Evolutionary conservation across 768 basidiomycete genomes (phyloP), one percentile per base, ranked within the genome.

Genomic region (Hygrocybe coccinea): DNA sequence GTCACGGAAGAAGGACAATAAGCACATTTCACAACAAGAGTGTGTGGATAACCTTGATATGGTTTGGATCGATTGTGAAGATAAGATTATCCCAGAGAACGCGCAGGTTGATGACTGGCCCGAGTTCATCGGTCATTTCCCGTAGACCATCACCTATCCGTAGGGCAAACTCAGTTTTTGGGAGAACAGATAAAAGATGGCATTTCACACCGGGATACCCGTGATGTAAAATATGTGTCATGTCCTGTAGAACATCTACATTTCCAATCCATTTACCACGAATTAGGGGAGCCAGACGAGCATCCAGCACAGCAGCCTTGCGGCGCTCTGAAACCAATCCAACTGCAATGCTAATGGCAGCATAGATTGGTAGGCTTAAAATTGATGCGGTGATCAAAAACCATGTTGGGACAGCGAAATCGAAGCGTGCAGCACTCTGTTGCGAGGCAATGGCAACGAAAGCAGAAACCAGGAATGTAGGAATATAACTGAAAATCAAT

Each of bases 1-100:
- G 17, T 44, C n/a, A 34, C 9, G 33, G 9, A 2, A 4, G 19
- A 38, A 41, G 12, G 11, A 15, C 21, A 25, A 10, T 9, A 25
- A 11, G 21, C 24, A 12, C 12, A 22, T 12, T n/a, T 15, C 25
- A 53, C 12, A 39, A 47, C 14, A 2, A 15, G 8, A 43, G 35
- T 8, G 22, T 6, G n/a, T 11, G 5, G 84, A 80, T 24, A 2
- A 74, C 62, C 64, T 85, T 83, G 64, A 84, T 76, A 50, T 84
- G 76, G 34, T 80, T 76, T 1, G 82, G 83, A 19, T 71, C 74
- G 0, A 70, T 69, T 2, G 82, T 84, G 38, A 82, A 69, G 22
- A 81, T 56, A 9, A 76, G 36, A 58, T 79, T 72, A 5, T 71
- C 67, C 70, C 76, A 81, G 58, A 82, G 57, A 15, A 80, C 55